phyloP scores from a whole-genome alignment of 768 basidiomycete genomes.

The Boletus edulis region DNA sequence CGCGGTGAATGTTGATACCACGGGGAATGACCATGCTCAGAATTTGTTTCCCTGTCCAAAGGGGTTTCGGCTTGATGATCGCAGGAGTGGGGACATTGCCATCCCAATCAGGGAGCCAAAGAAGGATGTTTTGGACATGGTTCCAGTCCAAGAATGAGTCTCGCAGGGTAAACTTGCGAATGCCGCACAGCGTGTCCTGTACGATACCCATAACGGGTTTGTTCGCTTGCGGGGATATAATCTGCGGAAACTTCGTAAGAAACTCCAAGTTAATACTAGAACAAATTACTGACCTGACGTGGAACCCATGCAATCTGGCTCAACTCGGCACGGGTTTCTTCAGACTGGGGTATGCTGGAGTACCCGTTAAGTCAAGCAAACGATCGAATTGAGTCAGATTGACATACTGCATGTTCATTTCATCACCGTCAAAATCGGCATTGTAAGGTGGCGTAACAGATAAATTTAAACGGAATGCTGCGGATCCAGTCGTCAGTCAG shows the following conservation, averaged over 20 bases:
- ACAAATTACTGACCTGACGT: constrained; percentile 62
- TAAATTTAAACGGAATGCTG: constrained; percentile 95
- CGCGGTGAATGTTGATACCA: constrained; percentile 89
- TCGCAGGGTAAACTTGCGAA: constrained; percentile 94
- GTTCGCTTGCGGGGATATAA: constrained; percentile 99
- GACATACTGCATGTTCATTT: constrained; percentile 99
- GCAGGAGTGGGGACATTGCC: constrained; percentile 89
- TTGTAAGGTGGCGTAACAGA: constrained; percentile 99
- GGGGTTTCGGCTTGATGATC: constrained; percentile 92
- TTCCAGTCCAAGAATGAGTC: constrained; percentile 96
- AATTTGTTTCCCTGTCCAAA: constrained; percentile 98
- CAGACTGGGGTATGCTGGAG: constrained; percentile 89
- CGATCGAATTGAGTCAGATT: not conserved
- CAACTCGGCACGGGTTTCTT: constrained; percentile 97
- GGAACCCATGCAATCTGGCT: constrained; percentile 99
- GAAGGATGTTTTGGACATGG: constrained; percentile 93
- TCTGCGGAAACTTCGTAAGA: constrained; percentile 45
- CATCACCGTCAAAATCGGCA: constrained; percentile 99
- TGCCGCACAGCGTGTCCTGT: constrained; percentile 96
- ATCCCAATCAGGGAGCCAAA: constrained; percentile 99
- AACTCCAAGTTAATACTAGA: not conserved
- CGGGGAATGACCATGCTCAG: constrained; percentile 89
- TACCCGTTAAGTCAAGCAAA: constrained; percentile 8
- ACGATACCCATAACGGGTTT: constrained; percentile 99
- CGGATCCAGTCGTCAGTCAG: constrained; percentile 16